phyloP scores from a whole-genome alignment of 1,284 basidiomycete genomes.

The Gomphus bonarii region DNA sequence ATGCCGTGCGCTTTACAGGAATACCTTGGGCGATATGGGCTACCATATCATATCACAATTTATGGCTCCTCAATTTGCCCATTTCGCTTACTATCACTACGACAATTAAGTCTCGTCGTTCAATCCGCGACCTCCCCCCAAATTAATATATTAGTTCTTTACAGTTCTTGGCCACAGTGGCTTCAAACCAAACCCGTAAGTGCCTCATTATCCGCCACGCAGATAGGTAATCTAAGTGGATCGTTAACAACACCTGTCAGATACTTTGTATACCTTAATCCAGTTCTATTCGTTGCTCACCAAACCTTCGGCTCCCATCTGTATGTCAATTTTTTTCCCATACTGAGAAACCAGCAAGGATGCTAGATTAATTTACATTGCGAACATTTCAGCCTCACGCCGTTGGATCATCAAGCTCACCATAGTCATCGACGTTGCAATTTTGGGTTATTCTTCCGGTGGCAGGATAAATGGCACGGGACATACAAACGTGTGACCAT shows the following conservation, averaged over 20 bases:
- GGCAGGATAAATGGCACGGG: conserved; percentile 1
- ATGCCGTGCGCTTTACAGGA: background rate
- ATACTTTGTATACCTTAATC: conserved; percentile 1
- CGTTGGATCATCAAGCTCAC: conserved; percentile 1
- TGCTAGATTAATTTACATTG: background rate
- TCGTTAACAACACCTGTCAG: background rate
- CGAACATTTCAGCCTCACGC: background rate
- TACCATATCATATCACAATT: background rate
- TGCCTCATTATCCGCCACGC: background rate
- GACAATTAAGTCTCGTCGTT: background rate
- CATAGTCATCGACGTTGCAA: background rate
- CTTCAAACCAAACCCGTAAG: background rate
- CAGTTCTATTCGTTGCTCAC: background rate
- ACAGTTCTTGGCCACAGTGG: conserved; percentile 5
- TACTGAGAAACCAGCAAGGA: background rate
- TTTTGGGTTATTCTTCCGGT: background rate
- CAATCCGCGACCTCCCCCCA: background rate
- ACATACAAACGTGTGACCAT: background rate
- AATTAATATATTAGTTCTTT: background rate
- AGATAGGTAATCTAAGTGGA: background rate
- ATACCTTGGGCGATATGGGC: conserved; percentile 3
- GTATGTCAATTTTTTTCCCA: background rate
- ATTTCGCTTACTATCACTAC: background rate
- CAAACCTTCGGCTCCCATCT: background rate
- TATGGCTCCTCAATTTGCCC: background rate